These are phyloP conservation scores for Leishmania amazonensis DNA, from an alignment of 208 protist genomes.

Conservation along the genomic window DNA sequence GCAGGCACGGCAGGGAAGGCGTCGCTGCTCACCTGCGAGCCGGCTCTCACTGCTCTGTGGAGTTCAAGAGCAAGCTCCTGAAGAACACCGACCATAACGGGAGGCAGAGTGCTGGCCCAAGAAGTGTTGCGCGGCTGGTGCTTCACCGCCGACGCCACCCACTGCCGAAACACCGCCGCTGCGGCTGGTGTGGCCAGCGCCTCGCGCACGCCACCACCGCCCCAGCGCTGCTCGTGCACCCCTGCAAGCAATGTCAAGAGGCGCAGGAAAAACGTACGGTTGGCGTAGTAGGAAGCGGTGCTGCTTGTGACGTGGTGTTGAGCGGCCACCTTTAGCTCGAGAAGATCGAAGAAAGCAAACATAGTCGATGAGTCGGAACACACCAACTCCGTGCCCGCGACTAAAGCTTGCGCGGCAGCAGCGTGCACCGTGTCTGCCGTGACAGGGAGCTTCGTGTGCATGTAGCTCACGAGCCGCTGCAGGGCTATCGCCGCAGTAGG, in stretches of 20 bases:
- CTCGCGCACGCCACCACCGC: not conserved
- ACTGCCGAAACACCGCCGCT: constrained; percentile 20
- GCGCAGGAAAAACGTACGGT: constrained; percentile 55
- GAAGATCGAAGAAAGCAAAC: constrained; percentile 36
- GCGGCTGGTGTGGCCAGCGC: constrained; percentile 7
- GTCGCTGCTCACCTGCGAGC: not conserved
- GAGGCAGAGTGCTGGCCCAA: constrained; percentile 4
- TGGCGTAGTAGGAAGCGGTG: constrained; percentile 19
- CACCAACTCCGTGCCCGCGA: not conserved
- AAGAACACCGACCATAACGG: constrained; percentile 13
- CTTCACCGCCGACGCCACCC: constrained; percentile 4
- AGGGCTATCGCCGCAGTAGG: constrained; percentile 21
- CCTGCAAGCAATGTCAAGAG: constrained; percentile 35
- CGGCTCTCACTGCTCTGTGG: not conserved
- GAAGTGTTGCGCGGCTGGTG: constrained; percentile 1
- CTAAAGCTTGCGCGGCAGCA: constrained; percentile 38
- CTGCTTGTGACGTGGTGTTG: constrained; percentile 13
- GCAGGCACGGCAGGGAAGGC: not conserved
- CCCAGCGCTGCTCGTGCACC: constrained; percentile 7
- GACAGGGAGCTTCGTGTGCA: constrained; percentile 32
- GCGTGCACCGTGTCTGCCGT: constrained; percentile 45
- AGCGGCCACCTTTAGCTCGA: constrained; percentile 27
- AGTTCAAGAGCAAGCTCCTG: constrained; percentile 24
- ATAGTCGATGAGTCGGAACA: not conserved
- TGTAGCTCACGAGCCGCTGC: constrained; percentile 46